A percentile compares a stretch with the other conserved stretches of the same genome.
Evolutionary conservation across 306 rosid genomes (phyloP).

Genomic region (Pyrus pyrifolia): DNA sequence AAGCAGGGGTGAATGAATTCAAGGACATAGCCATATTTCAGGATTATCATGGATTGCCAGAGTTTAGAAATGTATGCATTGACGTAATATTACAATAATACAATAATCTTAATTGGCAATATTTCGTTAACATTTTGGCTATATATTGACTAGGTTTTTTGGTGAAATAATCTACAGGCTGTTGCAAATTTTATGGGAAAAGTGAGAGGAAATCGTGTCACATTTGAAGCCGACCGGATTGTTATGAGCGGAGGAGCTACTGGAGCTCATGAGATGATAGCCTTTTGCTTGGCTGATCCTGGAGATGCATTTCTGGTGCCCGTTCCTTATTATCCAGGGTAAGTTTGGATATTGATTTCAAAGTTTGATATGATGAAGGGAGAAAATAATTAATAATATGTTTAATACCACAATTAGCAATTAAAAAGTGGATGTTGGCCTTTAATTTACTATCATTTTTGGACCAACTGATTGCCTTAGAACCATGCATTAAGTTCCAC

Average conservation of each 20-base stretch:
- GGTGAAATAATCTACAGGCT: constrained; percentile 36
- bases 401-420: not conserved
- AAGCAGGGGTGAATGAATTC: constrained; percentile 50
- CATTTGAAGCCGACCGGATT: constrained; percentile 60
- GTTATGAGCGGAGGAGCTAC: constrained; percentile 96
- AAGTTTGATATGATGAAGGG: not conserved
- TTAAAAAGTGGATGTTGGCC: not conserved
- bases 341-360: not conserved
- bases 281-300: constrained; percentile 79
- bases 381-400: not conserved
- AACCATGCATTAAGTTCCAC: not conserved
- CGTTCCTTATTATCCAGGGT: constrained; percentile 86
- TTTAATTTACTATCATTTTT: not conserved
- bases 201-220: constrained; percentile 61
- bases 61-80: constrained; percentile 58
- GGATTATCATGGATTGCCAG: constrained; percentile 76
- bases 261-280: constrained; percentile 71
- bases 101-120: not conserved
- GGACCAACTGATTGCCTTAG: not conserved
- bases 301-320: constrained; percentile 82
- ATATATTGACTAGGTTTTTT: not conserved
- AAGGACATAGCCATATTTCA: constrained; percentile 57
- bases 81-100: not conserved
- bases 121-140: not conserved
- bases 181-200: constrained; percentile 73